These are phyloP conservation scores for Globisporangium recalcitrans DNA, from an alignment of 352 stramenopile species.

Conservation along the genomic window DNA sequence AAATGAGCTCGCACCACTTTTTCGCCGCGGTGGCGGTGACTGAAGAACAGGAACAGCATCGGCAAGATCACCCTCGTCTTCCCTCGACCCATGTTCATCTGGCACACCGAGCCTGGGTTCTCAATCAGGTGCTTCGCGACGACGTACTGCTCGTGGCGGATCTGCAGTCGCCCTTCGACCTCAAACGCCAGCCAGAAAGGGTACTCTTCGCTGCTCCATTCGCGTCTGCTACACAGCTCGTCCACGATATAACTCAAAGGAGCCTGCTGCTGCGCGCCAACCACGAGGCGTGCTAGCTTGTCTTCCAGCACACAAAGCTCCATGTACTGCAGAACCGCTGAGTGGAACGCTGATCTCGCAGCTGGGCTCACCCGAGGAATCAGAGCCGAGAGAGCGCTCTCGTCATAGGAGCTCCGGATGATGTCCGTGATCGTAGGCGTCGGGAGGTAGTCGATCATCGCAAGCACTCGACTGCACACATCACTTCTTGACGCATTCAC, in stretches of 20 bases:
- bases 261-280: neutral
- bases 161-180: constrained; percentile 73
- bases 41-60: constrained; percentile 82
- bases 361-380: neutral
- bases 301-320: constrained; percentile 77
- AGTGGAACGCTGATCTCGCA: no score
- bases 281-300: constrained; percentile 42
- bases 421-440: neutral
- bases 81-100: constrained; percentile 87
- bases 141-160: constrained; percentile 75
- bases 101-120: constrained; percentile 54
- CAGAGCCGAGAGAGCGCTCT: neutral
- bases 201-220: constrained; percentile 49
- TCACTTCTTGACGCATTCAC: neutral
- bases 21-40: constrained; percentile 8
- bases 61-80: constrained; percentile 88
- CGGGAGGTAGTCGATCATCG: neutral
- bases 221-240: constrained; percentile 41
- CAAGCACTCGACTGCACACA: neutral
- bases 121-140: constrained; percentile 73
- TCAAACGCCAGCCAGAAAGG: constrained; percentile 88
- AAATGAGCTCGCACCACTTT: constrained; percentile 58
- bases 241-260: constrained; percentile 23
- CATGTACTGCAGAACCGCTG: constrained; percentile 15
- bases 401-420: neutral